A percentile compares a stretch with the other conserved stretches of the same genome.
Conservation (phyloP, 1,139 yeast genomes). For the Arxiozyma heterogenica region DNA sequence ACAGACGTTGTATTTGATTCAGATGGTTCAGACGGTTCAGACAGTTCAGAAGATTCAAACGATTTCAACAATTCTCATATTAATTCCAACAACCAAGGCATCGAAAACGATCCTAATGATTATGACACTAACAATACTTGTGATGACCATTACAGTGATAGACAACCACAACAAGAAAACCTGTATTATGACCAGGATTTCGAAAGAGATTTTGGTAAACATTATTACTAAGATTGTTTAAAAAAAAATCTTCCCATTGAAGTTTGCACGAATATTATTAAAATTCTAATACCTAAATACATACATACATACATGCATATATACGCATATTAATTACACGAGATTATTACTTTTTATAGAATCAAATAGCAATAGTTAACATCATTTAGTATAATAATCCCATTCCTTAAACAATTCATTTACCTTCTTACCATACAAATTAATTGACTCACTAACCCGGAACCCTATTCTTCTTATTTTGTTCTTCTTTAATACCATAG, state of each 20-base stretch:
- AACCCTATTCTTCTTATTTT: conserved; percentile 22
- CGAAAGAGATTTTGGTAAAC: conserved; percentile 2
- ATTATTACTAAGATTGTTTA: background rate
- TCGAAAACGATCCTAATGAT: background rate
- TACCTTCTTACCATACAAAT: conserved; percentile 16
- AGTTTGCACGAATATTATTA: conserved; percentile 2
- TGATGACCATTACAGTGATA: background rate
- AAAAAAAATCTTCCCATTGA: background rate
- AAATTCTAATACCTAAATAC: background rate
- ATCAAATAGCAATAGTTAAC: background rate
- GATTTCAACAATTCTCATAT: background rate
- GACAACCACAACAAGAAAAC: background rate
- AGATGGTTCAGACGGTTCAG: conserved; percentile 13
- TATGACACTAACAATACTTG: background rate
- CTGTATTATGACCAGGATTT: background rate
- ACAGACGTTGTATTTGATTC: conserved; percentile 44
- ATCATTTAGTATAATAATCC: conserved; percentile 13
- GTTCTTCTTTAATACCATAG: conserved; percentile 14
- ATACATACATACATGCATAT: no score
- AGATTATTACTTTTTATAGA: background rate
- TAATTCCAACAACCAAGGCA: background rate
- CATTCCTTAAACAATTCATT: conserved; percentile 24
- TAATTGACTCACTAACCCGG: conserved; percentile 23
- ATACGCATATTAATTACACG: background rate
- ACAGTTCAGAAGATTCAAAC: background rate